Base-by-base conservation (phyloP, 768 basidiomycete species). In the Dictyophora rubrovolvata region DNA sequence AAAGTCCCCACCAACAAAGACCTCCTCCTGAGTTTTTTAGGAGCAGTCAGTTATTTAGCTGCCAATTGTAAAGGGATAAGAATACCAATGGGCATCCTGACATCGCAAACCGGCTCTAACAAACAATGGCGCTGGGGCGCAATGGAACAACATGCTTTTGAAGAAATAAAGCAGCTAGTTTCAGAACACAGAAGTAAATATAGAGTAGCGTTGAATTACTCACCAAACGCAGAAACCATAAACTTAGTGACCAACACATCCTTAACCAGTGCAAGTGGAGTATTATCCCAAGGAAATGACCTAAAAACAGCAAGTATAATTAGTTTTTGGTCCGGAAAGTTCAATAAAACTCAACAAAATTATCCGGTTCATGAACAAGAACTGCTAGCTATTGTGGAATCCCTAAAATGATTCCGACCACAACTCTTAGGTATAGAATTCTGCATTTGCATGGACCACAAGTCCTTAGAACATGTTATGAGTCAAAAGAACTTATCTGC, bases 331-430 rank as follows among this genome's bases (percentile, higher is more conserved):
- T 75, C 71, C 0, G 72, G 69, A 0, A 76, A 74, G 50, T 60
- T 75, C 3, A 72, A 66, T 17, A 33, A 68, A 0, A 69, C 74
- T 0, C 73, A 76, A 54, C 72, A 72, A 20, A 75, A 75, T 46
- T 76, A 77, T 50, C 69, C 72, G 20, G 71, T 73, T 0, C 73
- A 73, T 55, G 74, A 76, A 61, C 64, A 70, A 5, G 76, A 77
- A 50, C 64, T 76, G 63, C 55, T 76, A 0, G 72, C 71, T 0
- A 70, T 71, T 0, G 65, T 79, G 0, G 73, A 77, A 48, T 34
- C 60, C 1, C 47, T 63, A 16, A 62, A 60, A 16, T 1, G 59
- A 23, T 59, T 59, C 34, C 2, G 22, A 35, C 49, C 28, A 2
- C 61, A 68, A 22, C 58, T 70, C 0, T 48, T 68, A 7, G 68